Evolutionary conservation across 768 basidiomycete genomes (phyloP), one percentile per base, ranked within the genome.

Genomic region (Suillus subluteus): DNA sequence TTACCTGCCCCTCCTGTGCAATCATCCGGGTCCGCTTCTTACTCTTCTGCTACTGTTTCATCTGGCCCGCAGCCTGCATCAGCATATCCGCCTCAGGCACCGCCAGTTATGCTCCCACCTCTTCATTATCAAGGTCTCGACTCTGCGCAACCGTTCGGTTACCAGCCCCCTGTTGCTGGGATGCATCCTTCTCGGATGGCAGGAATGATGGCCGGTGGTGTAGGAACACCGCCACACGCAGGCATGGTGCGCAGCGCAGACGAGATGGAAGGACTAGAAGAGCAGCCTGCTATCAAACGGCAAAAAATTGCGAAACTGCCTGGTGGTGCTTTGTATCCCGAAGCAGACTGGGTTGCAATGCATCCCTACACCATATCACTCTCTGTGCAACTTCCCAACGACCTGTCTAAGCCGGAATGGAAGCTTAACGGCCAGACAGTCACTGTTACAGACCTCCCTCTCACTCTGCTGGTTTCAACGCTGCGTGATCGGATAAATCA

Each of bases 1-100:
- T 82, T 94, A 12, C 94, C 94, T 65, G 85, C 91, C 50, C 85
- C 89, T 48, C 90, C 92, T 32, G 75, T 76, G 40, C 84, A 86
- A 67, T 77, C 80, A 30, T 62, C 78, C 62, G 81, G 83, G 12
- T 80, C 78, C 0, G 74, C 75, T 48, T 70, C 80, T 71, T 95
- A 91, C 73, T 85, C 87, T 12, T 94, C 94, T 30, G 95, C 96
- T 4, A 93, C 92, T 0, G 84, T 98, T 61, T 94, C 95, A 1
- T 95, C 96, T 13, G 96, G 91, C 12, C 96, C 96, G 8, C 96
- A 96, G 70, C 95, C 96, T 15, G 90, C 93, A 16, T 94, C 94
- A 0, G 82, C 85, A 63, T 90, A 87, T 72, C 82, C 86, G 44
- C 74, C 74, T 30, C 85, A 86, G 55, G 83, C 87, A 7, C 76